These are phyloP conservation scores for Dissoconium aciculare DNA, from an alignment of 2,329 filamentous ascomycete species.

Conservation along the genomic window DNA sequence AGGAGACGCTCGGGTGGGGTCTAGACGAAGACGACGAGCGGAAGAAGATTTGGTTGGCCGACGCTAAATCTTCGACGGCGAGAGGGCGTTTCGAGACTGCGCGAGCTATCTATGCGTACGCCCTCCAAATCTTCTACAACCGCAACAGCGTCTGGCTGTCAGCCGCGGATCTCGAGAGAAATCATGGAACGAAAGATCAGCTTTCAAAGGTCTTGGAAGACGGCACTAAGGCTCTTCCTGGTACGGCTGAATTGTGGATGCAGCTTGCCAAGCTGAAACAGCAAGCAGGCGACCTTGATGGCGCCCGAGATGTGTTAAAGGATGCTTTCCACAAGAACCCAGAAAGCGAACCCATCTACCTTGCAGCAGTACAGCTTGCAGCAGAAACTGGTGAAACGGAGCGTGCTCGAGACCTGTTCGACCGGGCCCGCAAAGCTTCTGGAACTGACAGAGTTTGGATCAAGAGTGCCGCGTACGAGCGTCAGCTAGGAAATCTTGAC, in stretches of 20 bases:
- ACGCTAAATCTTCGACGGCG: constrained; percentile 68
- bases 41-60: constrained; percentile 90
- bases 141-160: constrained; percentile 81
- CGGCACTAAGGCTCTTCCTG: constrained; percentile 82
- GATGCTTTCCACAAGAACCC: constrained; percentile 89
- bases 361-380: constrained; percentile 89
- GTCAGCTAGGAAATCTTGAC: constrained; percentile 65
- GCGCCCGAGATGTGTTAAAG: constrained; percentile 70
- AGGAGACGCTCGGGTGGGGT: constrained; percentile 82
- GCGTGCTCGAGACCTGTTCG: constrained; percentile 66
- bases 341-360: constrained; percentile 96
- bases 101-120: constrained; percentile 82
- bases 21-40: constrained; percentile 93
- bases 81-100: constrained; percentile 80
- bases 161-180: constrained; percentile 79
- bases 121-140: constrained; percentile 75
- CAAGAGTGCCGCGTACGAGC: constrained; percentile 86
- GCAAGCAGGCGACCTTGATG: constrained; percentile 75
- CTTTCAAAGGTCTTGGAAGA: constrained; percentile 80
- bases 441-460: constrained; percentile 95
- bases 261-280: constrained; percentile 90
- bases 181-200: constrained; percentile 69
- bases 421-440: constrained; percentile 70
- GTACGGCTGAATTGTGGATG: constrained; percentile 86
- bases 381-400: constrained; percentile 74